phyloP scores from a whole-genome alignment of 352 stramenopile genomes.

The Globisporangium mamillatum region DNA sequence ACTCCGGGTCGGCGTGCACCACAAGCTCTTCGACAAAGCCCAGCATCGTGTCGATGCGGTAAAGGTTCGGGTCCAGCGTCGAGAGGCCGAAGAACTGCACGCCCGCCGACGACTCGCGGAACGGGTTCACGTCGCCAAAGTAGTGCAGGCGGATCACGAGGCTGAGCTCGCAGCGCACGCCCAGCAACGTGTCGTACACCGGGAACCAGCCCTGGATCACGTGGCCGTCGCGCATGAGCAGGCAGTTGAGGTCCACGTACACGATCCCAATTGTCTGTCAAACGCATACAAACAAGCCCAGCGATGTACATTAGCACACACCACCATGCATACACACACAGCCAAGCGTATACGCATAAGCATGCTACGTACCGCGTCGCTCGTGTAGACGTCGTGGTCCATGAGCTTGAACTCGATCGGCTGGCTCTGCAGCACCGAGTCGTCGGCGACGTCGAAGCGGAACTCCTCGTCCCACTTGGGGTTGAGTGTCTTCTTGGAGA shows the following conservation, averaged over 20 bases:
- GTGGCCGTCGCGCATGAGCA: conserved; percentile 92
- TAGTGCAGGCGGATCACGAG: conserved; percentile 96
- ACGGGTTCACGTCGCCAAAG: conserved; percentile 97
- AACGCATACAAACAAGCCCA: neutral
- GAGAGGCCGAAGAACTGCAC: conserved; percentile 98
- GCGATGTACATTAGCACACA: neutral
- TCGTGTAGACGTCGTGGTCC: conserved; percentile 94
- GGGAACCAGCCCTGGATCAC: conserved; percentile 98
- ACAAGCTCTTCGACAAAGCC: conserved; percentile 96
- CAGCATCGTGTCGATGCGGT: conserved; percentile 88
- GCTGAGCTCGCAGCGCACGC: conserved; percentile 94
- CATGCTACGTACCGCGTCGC: conserved; percentile 61
- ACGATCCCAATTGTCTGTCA: conserved; percentile 92
- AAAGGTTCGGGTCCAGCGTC: conserved; percentile 88
- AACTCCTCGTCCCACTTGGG: conserved; percentile 98
- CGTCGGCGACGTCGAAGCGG: conserved; percentile 97
- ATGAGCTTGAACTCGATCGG: conserved; percentile 97
- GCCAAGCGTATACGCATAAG: neutral
- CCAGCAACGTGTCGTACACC: conserved; percentile 96
- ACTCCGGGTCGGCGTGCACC: conserved; percentile 98
- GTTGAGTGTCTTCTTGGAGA: conserved; percentile 93
- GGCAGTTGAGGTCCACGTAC: conserved; percentile 97
- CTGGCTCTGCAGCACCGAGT: conserved; percentile 97
- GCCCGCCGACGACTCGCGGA: conserved; percentile 95
- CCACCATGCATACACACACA: neutral